These are phyloP conservation scores for Diaporthe sp. DNA, from an alignment of 2,329 filamentous ascomycete genomes.

Conservation along the genomic window DNA sequence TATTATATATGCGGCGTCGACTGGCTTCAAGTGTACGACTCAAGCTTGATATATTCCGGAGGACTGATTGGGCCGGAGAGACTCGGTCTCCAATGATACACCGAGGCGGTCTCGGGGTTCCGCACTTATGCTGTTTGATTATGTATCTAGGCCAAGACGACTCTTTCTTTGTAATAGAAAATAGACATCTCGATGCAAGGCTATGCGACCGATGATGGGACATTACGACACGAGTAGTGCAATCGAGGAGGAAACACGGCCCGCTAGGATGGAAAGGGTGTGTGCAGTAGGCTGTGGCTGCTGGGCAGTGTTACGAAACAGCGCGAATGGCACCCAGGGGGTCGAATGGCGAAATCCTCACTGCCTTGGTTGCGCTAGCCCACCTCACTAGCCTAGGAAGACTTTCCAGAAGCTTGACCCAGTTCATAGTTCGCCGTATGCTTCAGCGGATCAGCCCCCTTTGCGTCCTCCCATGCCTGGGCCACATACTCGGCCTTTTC, in stretches of 20 bases:
- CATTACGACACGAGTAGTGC: neutral
- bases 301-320: too few relatives aligned
- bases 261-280: neutral
- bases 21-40: neutral
- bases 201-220: neutral
- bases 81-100: neutral
- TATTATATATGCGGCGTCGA: neutral
- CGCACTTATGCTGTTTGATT: neutral
- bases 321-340: too few relatives aligned
- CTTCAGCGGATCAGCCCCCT: neutral
- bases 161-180: neutral
- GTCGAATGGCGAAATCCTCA: neutral
- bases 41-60: neutral
- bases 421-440: constrained; percentile 11
- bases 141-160: neutral
- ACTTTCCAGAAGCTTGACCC: neutral
- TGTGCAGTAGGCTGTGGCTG: neutral
- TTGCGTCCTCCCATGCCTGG: constrained; percentile 9
- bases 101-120: constrained; percentile 5
- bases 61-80: constrained; percentile 6
- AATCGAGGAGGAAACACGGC: neutral
- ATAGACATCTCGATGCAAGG: neutral
- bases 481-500: neutral
- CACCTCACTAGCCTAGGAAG: neutral
- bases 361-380: too few relatives aligned